Percentiles rank a stretch among this genome's conserved stretches.
These are phyloP conservation scores for Lenwebbia sp. DNA, from an alignment of 345 rosid species.

Conservation along the genomic window DNA sequence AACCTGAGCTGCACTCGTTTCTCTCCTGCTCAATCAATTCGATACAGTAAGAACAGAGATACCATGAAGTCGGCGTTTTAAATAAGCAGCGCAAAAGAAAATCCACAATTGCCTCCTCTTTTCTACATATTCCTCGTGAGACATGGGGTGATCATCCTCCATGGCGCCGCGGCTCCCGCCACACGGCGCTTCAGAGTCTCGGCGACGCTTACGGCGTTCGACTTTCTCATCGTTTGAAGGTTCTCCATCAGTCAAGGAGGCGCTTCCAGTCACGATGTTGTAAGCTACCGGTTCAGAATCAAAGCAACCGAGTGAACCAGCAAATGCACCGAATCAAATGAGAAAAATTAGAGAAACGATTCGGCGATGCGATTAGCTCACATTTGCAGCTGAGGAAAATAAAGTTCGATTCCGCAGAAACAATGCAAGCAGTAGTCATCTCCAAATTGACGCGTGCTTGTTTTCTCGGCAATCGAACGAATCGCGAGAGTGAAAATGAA, in stretches of 20 bases:
- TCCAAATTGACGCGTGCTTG: background rate
- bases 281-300: constrained; percentile 24
- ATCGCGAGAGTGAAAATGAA: background rate
- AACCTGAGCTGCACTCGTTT: constrained; percentile 24
- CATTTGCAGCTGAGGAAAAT: background rate
- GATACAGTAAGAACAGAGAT: background rate
- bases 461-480: background rate
- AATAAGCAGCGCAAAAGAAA: background rate
- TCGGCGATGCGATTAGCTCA: background rate
- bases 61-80: background rate
- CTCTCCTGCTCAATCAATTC: constrained; percentile 30
- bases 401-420: background rate
- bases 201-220: constrained; percentile 18
- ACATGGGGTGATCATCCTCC: constrained; percentile 38
- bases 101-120: constrained; percentile 29
- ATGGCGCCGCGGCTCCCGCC: constrained; percentile 2
- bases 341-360: background rate
- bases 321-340: background rate
- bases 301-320: background rate
- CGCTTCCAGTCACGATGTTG: constrained; percentile 47
- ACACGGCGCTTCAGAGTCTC: constrained; percentile 5
- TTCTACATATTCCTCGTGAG: constrained; percentile 48
- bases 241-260: constrained; percentile 18
- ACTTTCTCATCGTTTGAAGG: constrained; percentile 2
- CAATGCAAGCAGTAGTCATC: background rate